Base-by-base conservation (phyloP, 139 green algal species). In the Tetratostichococcus sp. region DNA sequence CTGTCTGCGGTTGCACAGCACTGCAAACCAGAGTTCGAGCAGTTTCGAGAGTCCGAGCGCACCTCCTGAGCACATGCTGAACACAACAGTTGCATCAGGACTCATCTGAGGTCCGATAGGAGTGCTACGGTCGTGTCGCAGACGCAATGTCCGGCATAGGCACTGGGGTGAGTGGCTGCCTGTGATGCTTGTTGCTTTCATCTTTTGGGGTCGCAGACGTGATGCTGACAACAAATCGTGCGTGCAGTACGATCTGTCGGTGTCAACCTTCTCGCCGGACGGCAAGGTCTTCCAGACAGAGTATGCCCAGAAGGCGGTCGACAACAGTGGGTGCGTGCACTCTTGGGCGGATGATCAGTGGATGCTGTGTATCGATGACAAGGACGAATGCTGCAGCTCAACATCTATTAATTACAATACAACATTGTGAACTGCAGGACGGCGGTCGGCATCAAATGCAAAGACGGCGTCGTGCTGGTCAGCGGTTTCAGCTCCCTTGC, bases 291-390 rank as follows among this genome's bases (percentile, higher is more conserved):
- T 99, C 76, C 96, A 99, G 79, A 96, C 91, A 33, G 96, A 99
- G 72, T 99, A 99, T 82, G 96, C 96, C 1, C 87, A 94, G 67
- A 99, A 99, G 71, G 95, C 96, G n/a, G 92, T 99, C 28, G 96
- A 99, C 83, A 98, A 92, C 82, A 92, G 90, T 83, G 94, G 95
- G 93, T 97, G 77, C 26, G 89, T 34, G n/a, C n/a, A n/a, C n/a
- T n/a, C n/a, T n/a, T n/a, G n/a, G n/a, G n/a, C n/a, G n/a, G n/a
- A n/a, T n/a, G n/a, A n/a, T n/a, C n/a, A n/a, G n/a, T n/a, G n/a
- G n/a, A n/a, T n/a, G n/a, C n/a, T n/a, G n/a, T n/a, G n/a, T n/a
- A n/a, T n/a, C n/a, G n/a, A n/a, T n/a, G n/a, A n/a, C n/a, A n/a
- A n/a, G n/a, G n/a, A n/a, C n/a, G n/a, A n/a, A n/a, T n/a, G n/a